A percentile compares a stretch with the other conserved stretches of the same genome.
Conservation (phyloP, 2,329 filamentous ascomycete genomes). For the Colletotrichum simmondsii region DNA sequence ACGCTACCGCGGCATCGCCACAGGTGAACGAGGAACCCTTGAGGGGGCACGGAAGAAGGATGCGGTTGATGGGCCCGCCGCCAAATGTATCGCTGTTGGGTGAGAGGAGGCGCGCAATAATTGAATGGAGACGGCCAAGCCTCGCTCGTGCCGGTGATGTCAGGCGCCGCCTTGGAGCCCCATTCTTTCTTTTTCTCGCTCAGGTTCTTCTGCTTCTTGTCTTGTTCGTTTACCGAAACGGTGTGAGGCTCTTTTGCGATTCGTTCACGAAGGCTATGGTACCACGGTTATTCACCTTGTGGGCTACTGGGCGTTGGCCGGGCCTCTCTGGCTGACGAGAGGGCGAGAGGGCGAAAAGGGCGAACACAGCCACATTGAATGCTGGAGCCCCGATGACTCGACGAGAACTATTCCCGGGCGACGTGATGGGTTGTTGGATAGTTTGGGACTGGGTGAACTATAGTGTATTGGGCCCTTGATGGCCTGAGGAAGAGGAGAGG, state of each 20-base stretch:
- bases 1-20: not conserved
- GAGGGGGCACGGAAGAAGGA: not conserved
- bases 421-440: not conserved
- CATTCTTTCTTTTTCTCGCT: not conserved
- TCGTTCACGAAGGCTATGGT: not conserved
- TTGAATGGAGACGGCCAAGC: slow-evolving; percentile 4
- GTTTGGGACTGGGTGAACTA: not conserved
- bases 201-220: not conserved
- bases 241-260: not conserved
- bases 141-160: slow-evolving; percentile 25
- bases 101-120: not conserved
- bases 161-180: slow-evolving; percentile 1
- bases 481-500: not conserved
- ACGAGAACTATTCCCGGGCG: not conserved
- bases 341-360: not conserved
- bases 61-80: not conserved
- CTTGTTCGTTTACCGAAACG: not conserved
- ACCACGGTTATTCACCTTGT: not conserved
- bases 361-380: slow-evolving; percentile 23
- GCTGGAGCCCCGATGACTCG: slow-evolving; percentile 10
- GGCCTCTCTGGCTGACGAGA: too few species aligned
- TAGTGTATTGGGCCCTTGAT: not conserved
- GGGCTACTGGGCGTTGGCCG: not conserved
- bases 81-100: too few species aligned
- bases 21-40: slow-evolving; percentile 19